Evolutionary conservation across 768 basidiomycete species (phyloP).

Genomic region (Dentipellis sp.): DNA sequence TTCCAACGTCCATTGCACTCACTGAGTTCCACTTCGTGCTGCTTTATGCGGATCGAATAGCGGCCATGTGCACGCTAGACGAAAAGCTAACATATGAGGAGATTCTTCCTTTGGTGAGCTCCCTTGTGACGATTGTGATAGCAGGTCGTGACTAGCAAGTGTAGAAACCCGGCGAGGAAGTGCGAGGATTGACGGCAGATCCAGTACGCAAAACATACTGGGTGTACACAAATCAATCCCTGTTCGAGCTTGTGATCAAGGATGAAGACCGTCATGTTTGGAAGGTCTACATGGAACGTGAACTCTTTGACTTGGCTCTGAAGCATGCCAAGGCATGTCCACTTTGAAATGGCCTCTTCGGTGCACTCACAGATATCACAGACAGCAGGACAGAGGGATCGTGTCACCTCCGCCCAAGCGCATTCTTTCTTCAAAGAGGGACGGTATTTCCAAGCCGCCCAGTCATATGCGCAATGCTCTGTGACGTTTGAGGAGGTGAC

Average conservation of each 20-base stretch:
- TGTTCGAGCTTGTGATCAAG: slow-evolving; percentile 77
- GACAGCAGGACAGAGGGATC: slow-evolving; percentile 84
- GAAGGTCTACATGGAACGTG: slow-evolving; percentile 79
- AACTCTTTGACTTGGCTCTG: slow-evolving; percentile 70
- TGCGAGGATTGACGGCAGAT: slow-evolving; percentile 73
- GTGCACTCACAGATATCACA: slow-evolving; percentile 21
- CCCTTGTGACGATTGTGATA: background rate
- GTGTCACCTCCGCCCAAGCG: slow-evolving; percentile 77
- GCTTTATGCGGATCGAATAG: slow-evolving; percentile 69
- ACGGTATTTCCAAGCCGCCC: slow-evolving; percentile 85
- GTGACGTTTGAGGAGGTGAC: slow-evolving; percentile 86
- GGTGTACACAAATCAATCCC: slow-evolving; percentile 82
- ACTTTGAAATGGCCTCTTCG: background rate
- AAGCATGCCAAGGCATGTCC: slow-evolving; percentile 65
- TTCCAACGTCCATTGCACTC: slow-evolving; percentile 70
- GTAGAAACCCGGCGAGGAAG: slow-evolving; percentile 68
- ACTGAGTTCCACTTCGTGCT: slow-evolving; percentile 92
- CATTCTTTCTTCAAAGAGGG: slow-evolving; percentile 69
- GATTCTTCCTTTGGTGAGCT: slow-evolving; percentile 61
- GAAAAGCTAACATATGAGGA: slow-evolving; percentile 84
- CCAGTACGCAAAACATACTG: slow-evolving; percentile 87
- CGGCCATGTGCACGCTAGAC: slow-evolving; percentile 71
- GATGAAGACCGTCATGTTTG: slow-evolving; percentile 95
- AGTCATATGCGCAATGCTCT: slow-evolving; percentile 85
- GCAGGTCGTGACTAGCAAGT: background rate